Percentiles rank a stretch among this genome's conserved stretches.
Evolutionary conservation across 306 rosid genomes (phyloP).

Genomic region (Purshia tridentata): DNA sequence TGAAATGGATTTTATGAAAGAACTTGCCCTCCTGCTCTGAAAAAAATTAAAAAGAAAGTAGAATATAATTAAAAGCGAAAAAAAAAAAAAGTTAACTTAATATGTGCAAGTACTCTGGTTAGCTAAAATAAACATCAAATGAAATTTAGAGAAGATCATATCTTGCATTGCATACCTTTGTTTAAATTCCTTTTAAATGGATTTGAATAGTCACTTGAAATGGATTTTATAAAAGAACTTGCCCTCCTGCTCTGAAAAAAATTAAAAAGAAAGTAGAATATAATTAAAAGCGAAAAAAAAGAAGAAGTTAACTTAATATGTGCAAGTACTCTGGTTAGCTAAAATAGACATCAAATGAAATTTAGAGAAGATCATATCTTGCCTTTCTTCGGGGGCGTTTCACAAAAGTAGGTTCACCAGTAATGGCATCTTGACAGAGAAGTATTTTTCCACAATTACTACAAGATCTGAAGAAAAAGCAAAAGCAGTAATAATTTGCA

Average conservation of each 20-base stretch:
- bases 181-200: slow-evolving; percentile 52
- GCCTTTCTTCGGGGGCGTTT: slow-evolving; percentile 32
- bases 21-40: slow-evolving; percentile 50
- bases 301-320: too few relatives aligned
- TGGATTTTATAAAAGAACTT: slow-evolving; percentile 38
- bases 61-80: too few relatives aligned
- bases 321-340: too few relatives aligned
- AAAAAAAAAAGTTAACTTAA: too few relatives aligned
- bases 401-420: slow-evolving; percentile 19
- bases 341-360: too few relatives aligned
- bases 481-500: not conserved
- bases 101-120: too few relatives aligned
- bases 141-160: too few relatives aligned
- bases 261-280: too few relatives aligned
- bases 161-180: slow-evolving; percentile 40
- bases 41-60: not conserved
- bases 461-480: slow-evolving; percentile 24
- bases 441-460: slow-evolving; percentile 36
- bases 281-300: too few relatives aligned
- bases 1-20: slow-evolving; percentile 34
- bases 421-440: slow-evolving; percentile 15
- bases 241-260: slow-evolving; percentile 43
- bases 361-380: too few relatives aligned
- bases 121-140: too few relatives aligned
- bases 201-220: slow-evolving; percentile 39